phyloP scores from a whole-genome alignment of 768 basidiomycete genomes.

The Crepidotus variabilis region DNA sequence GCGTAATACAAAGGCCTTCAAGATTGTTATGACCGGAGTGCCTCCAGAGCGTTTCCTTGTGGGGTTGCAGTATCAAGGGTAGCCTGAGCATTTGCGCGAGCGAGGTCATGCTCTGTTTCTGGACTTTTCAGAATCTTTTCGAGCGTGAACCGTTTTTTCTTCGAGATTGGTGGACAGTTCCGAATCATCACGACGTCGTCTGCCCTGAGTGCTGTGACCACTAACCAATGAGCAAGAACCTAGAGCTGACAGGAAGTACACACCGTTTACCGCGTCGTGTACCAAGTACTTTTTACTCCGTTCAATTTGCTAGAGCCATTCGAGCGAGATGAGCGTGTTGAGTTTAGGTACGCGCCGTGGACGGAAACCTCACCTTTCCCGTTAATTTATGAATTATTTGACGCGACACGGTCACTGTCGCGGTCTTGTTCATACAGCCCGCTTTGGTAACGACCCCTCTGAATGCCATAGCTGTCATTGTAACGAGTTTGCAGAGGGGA shows the following conservation, averaged over 20 bases:
- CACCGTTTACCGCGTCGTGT: slow-evolving; percentile 73
- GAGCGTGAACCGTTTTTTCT: slow-evolving; percentile 71
- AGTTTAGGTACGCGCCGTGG: too few species aligned
- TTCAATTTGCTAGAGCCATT: slow-evolving; percentile 55
- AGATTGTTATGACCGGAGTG: too few species aligned
- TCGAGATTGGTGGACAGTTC: slow-evolving; percentile 79
- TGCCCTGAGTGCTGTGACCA: slow-evolving; percentile 49
- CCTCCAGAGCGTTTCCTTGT: slow-evolving; percentile 4
- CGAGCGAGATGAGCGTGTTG: slow-evolving; percentile 3
- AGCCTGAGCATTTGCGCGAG: slow-evolving; percentile 23
- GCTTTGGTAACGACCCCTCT: slow-evolving; percentile 75
- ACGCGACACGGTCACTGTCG: slow-evolving; percentile 77
- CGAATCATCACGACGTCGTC: slow-evolving; percentile 75
- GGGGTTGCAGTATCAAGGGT: slow-evolving; percentile 7
- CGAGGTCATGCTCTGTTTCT: slow-evolving; percentile 51
- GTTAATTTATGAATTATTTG: slow-evolving; percentile 69
- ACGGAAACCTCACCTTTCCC: slow-evolving; percentile 56
- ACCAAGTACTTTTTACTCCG: slow-evolving; percentile 75
- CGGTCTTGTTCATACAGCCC: slow-evolving; percentile 82
- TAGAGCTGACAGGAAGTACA: slow-evolving; percentile 19
- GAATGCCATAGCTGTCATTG: slow-evolving; percentile 78
- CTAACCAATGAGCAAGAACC: slow-evolving; percentile 5
- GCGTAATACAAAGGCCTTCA: too few species aligned
- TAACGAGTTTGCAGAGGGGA: too few species aligned
- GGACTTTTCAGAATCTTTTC: slow-evolving; percentile 69